Percentiles rank a stretch among this genome's conserved stretches.
These are phyloP conservation scores for Suillus discolor DNA, from an alignment of 768 basidiomycete species.

Conservation along the genomic window DNA sequence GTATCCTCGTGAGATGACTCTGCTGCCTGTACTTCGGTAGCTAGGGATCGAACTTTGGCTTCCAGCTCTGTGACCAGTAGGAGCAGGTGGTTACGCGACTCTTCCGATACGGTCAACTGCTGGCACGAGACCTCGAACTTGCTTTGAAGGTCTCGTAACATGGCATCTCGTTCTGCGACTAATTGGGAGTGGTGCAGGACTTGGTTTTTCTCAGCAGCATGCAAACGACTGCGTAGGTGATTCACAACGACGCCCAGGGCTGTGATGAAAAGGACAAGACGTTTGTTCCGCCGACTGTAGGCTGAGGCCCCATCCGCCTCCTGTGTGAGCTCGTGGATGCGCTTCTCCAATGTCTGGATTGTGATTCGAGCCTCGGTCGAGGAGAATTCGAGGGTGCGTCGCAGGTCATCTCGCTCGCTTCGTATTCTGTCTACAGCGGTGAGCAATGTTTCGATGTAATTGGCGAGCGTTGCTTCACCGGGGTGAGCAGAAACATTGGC, in stretches of 20 bases:
- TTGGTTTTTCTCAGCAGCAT: slow-evolving; percentile 15
- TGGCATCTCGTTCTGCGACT: slow-evolving; percentile 18
- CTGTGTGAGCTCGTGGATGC: slow-evolving; percentile 39
- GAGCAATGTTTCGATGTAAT: slow-evolving; percentile 57
- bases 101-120: slow-evolving; percentile 38
- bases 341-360: slow-evolving; percentile 58
- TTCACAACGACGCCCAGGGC: slow-evolving; percentile 44
- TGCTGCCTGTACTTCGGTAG: slow-evolving; percentile 33
- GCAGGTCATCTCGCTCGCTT: slow-evolving; percentile 62
- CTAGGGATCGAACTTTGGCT: slow-evolving; percentile 32
- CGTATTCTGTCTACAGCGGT: slow-evolving; percentile 68
- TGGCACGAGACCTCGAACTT: slow-evolving; percentile 36
- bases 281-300: slow-evolving; percentile 23
- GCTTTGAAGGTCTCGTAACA: slow-evolving; percentile 29
- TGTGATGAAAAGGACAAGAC: slow-evolving; percentile 34
- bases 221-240: slow-evolving; percentile 33
- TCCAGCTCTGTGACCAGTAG: slow-evolving; percentile 40
- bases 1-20: slow-evolving; percentile 40
- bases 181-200: slow-evolving; percentile 15
- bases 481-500: slow-evolving; percentile 11
- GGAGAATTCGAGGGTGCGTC: slow-evolving; percentile 66
- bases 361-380: slow-evolving; percentile 67
- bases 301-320: slow-evolving; percentile 14
- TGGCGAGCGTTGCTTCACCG: slow-evolving; percentile 31
- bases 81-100: slow-evolving; percentile 22